Evolutionary conservation across 495 filamentous ascomycete genomes (phyloP), one percentile per base, ranked within the genome.

Genomic region (Rusavskia elegans): DNA sequence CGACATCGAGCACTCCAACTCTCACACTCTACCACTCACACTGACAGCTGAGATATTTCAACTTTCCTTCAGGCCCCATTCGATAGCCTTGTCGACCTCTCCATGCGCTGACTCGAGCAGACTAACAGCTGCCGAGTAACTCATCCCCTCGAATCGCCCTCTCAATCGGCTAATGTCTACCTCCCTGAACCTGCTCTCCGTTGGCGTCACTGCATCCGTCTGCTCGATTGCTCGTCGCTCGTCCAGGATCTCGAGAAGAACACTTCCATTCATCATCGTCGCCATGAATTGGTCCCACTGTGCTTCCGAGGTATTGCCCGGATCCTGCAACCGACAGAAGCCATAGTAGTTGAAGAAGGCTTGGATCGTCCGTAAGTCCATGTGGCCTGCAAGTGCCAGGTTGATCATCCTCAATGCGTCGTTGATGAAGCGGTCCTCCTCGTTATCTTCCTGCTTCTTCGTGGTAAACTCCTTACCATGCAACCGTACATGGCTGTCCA

Each of bases 301-400:
- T 7, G 8, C 9, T 35, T 11, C 32, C 32, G 32, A 35, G 9
- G 5, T 35, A 35, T 11, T 17, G 8, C 14, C 14, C 5, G 23
- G 19, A 46, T 29, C 44, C 23, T 46, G 44, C 23, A 23, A 29
- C 23, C 5, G 14, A 23, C 44, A 55, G 53, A 37, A 56, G 35
- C 45, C 42, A 45, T 44, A 37, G 44, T 16, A 7, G 14, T 49
- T 53, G 9, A 56, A 25, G 51, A 49, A 56, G 17, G 55, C 55
- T 29, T 53, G 50, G 21, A 56, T 53, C 23, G 55, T 56, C 2
- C 17, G 2, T 8, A 42, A 41, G 21, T 56, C 55, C 55, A 56
- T 56, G 27, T 42, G 40, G 25, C 55, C 55, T 3, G 1, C 45
- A 3, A 56, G n/a, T 19, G 50, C 44, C n/a, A 56, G 50, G 21